Evolutionary conservation across 1,284 basidiomycete genomes (phyloP).

Genomic region (Austropuccinia psidii): DNA sequence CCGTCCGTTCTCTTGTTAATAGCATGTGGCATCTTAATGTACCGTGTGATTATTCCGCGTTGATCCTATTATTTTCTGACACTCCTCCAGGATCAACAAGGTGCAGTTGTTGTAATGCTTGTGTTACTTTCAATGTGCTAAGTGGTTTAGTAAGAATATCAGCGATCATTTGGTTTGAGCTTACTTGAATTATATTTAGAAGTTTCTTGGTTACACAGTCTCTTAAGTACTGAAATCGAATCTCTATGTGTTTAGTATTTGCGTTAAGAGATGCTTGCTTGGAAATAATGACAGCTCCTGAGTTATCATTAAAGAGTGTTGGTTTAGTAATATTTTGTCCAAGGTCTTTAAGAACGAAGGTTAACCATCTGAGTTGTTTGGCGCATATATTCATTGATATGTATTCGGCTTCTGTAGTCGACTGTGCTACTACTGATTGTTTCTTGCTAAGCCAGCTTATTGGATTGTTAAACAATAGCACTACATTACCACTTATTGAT

Average conservation of each 20-base stretch:
- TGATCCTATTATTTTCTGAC: no score
- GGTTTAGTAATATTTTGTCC: neutral
- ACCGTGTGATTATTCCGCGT: no score
- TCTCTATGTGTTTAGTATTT: constrained; percentile 12
- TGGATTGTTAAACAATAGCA: neutral
- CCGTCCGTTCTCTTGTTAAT: no score
- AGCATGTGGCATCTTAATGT: no score
- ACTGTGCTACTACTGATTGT: neutral
- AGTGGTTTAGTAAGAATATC: neutral
- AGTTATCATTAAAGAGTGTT: neutral
- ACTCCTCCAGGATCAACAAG: no score
- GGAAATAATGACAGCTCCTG: neutral
- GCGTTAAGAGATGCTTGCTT: neutral
- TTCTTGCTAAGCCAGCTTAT: neutral
- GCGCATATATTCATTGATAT: neutral
- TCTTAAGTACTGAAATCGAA: constrained; percentile 7
- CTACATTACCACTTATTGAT: neutral
- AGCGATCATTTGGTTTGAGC: neutral
- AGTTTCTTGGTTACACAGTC: neutral
- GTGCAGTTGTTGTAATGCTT: no score
- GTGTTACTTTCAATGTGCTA: neutral
- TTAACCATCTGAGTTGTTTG: constrained; percentile 1
- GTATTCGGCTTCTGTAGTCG: neutral
- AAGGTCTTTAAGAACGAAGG: neutral
- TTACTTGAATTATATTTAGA: neutral